phyloP scores from a whole-genome alignment of 78 protist genomes.

The Pigoraptor vietnamica region DNA sequence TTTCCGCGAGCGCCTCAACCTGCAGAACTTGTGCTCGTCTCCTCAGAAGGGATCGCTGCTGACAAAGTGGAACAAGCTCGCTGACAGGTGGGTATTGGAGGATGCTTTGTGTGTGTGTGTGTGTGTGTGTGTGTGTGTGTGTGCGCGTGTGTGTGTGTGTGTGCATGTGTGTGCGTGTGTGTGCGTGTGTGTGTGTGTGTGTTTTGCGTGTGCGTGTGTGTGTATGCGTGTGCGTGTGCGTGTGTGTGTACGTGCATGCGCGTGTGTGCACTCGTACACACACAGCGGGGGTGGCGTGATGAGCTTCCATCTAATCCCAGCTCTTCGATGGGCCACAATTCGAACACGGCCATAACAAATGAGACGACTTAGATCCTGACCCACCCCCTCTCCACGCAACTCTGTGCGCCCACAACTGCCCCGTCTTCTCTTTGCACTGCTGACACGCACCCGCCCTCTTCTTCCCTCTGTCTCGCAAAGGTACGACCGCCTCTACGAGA shows the following conservation, averaged over 20 bases:
- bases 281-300: background rate
- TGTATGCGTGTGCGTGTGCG: background rate
- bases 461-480: background rate
- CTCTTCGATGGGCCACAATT: background rate
- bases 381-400: background rate
- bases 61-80: background rate
- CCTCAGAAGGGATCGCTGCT: background rate
- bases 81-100: background rate
- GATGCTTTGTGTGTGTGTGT: too few relatives aligned
- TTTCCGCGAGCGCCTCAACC: background rate
- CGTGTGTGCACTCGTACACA: background rate
- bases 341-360: background rate
- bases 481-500: constrained; percentile 1
- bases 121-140: background rate
- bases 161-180: too few relatives aligned
- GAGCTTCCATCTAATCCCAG: background rate
- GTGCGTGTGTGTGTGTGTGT: too few relatives aligned
- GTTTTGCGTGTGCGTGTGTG: too few relatives aligned
- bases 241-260: background rate
- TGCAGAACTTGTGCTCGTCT: background rate
- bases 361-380: background rate
- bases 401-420: background rate
- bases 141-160: too few relatives aligned
- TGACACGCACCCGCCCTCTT: background rate
- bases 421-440: background rate